Evolutionary conservation across 495 filamentous ascomycete genomes (phyloP).

Genomic region (Articulospora tetracladia): DNA sequence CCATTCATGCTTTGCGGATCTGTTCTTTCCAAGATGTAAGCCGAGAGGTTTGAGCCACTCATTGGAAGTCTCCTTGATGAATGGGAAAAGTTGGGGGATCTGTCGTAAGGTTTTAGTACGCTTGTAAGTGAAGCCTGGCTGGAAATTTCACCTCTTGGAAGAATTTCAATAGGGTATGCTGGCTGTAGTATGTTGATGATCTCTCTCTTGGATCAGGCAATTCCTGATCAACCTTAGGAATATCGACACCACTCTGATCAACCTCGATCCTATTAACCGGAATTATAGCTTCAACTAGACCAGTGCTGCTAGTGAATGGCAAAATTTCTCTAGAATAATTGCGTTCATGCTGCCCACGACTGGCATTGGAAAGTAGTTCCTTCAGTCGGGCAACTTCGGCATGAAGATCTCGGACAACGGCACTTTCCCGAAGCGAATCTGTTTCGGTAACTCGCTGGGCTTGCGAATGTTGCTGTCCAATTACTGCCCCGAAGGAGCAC

Average conservation of each 20-base stretch:
- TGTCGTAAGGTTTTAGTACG: not conserved
- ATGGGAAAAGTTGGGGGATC: not conserved
- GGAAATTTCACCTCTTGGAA: not conserved
- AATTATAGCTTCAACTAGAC: no score
- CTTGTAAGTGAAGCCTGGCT: not conserved
- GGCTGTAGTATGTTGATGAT: not conserved
- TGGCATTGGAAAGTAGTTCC: not conserved
- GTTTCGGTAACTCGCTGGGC: not conserved
- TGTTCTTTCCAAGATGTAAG: not conserved
- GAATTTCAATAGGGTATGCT: not conserved
- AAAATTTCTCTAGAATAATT: no score
- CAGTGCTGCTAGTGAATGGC: not conserved
- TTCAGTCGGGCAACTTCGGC: not conserved
- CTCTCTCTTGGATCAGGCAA: not conserved
- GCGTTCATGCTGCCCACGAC: not conserved
- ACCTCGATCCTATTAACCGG: no score
- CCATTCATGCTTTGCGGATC: not conserved
- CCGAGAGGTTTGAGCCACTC: not conserved
- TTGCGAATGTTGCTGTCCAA: not conserved
- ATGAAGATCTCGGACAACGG: not conserved
- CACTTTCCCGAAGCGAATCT: not conserved
- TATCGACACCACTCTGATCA: no score
- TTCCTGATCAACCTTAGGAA: not conserved
- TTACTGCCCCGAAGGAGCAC: not conserved
- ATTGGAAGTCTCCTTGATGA: not conserved